Percentiles rank a stretch among this genome's conserved stretches.
These are phyloP conservation scores for Komagataella kurtzmanii DNA, from an alignment of 805 yeast species.

Conservation along the genomic window DNA sequence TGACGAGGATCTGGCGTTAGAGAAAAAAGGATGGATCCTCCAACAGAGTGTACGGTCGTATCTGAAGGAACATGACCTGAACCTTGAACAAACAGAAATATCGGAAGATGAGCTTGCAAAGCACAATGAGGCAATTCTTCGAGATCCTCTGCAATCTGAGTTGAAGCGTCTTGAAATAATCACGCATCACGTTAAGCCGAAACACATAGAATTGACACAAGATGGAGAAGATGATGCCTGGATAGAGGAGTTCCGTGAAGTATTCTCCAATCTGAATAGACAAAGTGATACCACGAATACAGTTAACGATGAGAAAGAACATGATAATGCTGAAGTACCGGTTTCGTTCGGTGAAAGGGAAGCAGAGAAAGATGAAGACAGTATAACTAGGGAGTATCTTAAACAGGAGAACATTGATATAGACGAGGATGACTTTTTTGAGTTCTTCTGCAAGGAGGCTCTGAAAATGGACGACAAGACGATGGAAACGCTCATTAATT, in stretches of 20 bases:
- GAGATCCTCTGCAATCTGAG: not conserved
- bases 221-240: not conserved
- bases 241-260: not conserved
- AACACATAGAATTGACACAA: not conserved
- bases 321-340: not conserved
- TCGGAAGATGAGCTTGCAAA: not conserved
- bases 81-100: not conserved
- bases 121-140: not conserved
- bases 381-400: conserved; percentile 9
- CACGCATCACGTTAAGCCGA: not conserved
- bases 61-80: not conserved
- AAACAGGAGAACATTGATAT: conserved; percentile 26
- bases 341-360: not conserved
- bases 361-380: not conserved
- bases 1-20: not conserved
- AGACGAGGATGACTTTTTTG: conserved; percentile 61
- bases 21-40: not conserved
- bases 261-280: not conserved
- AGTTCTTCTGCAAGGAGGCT: conserved; percentile 44
- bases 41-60: not conserved
- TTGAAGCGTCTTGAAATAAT: not conserved
- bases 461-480: conserved; percentile 32
- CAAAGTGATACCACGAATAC: not conserved
- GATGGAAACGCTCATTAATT: conserved; percentile 21
- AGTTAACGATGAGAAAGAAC: not conserved